Conservation (phyloP, 352 stramenopile species). For the Phytophthora meadii region DNA sequence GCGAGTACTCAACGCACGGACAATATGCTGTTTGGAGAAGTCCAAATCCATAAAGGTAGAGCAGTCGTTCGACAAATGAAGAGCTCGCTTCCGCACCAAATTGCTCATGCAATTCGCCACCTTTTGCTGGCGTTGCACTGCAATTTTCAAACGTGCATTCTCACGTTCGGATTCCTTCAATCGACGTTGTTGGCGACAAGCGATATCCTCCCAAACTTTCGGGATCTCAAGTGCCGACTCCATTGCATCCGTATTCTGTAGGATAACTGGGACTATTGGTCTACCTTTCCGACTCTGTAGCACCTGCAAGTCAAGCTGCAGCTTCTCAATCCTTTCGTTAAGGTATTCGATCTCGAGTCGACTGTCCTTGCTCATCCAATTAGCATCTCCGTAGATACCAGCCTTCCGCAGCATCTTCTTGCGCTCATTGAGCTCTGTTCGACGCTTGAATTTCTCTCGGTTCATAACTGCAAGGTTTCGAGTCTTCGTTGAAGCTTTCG, state of each 20-base stretch:
- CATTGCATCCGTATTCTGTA: conserved; percentile 7
- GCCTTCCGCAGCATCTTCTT: conserved; percentile 50
- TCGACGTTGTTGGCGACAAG: conserved; percentile 41
- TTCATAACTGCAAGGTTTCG: neutral
- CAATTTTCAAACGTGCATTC: conserved; percentile 50
- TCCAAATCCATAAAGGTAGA: conserved; percentile 30
- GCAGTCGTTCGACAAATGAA: conserved; percentile 35
- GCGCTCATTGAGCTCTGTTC: conserved; percentile 29
- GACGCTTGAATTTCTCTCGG: conserved; percentile 25
- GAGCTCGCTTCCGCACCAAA: conserved; percentile 32
- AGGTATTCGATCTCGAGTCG: conserved; percentile 76
- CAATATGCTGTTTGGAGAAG: conserved; percentile 29
- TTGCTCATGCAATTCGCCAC: conserved; percentile 29
- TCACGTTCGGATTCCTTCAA: conserved; percentile 45
- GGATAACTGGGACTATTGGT: neutral
- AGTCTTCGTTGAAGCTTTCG: conserved; percentile 8
- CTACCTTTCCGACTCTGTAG: conserved; percentile 37
- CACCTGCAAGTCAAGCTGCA: conserved; percentile 63
- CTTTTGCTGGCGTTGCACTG: conserved; percentile 46
- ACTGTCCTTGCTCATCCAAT: conserved; percentile 40
- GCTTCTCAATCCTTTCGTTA: conserved; percentile 66
- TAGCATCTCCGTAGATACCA: conserved; percentile 41
- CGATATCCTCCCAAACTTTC: conserved; percentile 40
- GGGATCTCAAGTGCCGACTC: conserved; percentile 19
- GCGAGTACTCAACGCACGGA: conserved; percentile 22